Evolutionary conservation across 179 eudicot genomes (phyloP), one percentile per base, ranked within the genome.

Genomic region (Silene coronaria): DNA sequence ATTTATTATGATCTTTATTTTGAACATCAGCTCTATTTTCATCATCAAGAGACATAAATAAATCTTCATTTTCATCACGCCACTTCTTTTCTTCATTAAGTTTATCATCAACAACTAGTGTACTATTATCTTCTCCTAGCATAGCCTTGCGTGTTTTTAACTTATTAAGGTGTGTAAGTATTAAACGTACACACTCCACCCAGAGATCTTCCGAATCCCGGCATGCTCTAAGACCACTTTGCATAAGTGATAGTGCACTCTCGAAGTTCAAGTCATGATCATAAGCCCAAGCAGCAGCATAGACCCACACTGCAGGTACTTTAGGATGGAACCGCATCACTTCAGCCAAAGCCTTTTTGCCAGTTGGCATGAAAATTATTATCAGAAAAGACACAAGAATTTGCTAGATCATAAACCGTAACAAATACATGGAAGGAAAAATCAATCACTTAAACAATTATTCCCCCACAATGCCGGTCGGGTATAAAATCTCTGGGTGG

Each of bases 231-330:
- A 93, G 80, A 64, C 97, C 98, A 73, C 84, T 86, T 75, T 87
- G 93, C 98, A 93, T 93, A 10, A 93, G 79, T n/a, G 87, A 88
- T 48, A 92, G 91, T 42, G 97, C 98, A 77, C 96, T 90, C 58
- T 78, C 77, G 27, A 67, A 89, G 85, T 91, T 90, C 70, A 90
- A 84, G 86, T 91, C 92, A 60, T 86, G 90, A 81, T 90, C 98
- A 74, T 89, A 93, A 28, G 92, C 96, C 98, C 98, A 93, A 61
- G 93, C 89, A 64, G 98, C 97, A 75, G 98, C 92, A 84, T 93
- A 93, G 58, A 93, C 89, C 97, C 98, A 91, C 6, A 90, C 91
- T 63, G 92, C 93, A 32, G 98, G 93, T 70, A 90, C 91, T 85
- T 89, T 91, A 4, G 98, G 98, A 82, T 91, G 98, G 82, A 82